Base-by-base conservation (phyloP, 768 basidiomycete species). In the Calocera viscosa region DNA sequence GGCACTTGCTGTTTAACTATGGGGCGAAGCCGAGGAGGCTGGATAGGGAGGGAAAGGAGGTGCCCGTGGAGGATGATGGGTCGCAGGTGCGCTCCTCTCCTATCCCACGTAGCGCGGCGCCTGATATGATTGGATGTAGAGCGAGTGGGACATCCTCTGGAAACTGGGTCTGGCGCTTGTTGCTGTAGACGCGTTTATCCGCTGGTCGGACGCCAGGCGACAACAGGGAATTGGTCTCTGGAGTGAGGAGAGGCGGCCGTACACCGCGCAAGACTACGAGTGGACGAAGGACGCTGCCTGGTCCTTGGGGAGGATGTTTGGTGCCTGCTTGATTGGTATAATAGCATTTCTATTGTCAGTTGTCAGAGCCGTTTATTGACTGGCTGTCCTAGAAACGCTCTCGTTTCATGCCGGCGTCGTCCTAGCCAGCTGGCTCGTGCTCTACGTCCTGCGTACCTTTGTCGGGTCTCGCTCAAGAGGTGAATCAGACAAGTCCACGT, bases 1-100 rank as follows among this genome's bases (percentile, higher is more conserved):
- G 87, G 19, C 91, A 93, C 76, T 75, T 93, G 19, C 76, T 93
- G 33, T 93, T 88, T 72, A 94, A 94, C 72, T 80, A 89, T 60
- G 89, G 87, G 2, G 77, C 85, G 0, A 82, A 83, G 63, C 88
- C 90, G 0, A 78, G 86, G 69, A 80, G 79, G 69, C 32, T 49
- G 24, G 35, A 64, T 26, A 14, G 53, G 30, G 53, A 60, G 26
- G 53, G 53, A 2, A 14, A 19, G 53, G 53, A 60, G 30, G 53
- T 60, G 30, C 26, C 24, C 5, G 53, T 60, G 53, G 26, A 60
- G 53, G 30, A 60, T 10, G 2, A 16, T 26, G 53, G 16, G 2
- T 11, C 14, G 5, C 53, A 16, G 11, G 26, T 60, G 10, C 30
- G 24, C 14, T 22, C 53, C 30, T 11, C 30, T 19, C 53, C 19